Percentiles rank a stretch among this genome's conserved stretches.
Evolutionary conservation across 176 grass and related monocot species (phyloP).

Genomic region (Melocanna baccifera): DNA sequence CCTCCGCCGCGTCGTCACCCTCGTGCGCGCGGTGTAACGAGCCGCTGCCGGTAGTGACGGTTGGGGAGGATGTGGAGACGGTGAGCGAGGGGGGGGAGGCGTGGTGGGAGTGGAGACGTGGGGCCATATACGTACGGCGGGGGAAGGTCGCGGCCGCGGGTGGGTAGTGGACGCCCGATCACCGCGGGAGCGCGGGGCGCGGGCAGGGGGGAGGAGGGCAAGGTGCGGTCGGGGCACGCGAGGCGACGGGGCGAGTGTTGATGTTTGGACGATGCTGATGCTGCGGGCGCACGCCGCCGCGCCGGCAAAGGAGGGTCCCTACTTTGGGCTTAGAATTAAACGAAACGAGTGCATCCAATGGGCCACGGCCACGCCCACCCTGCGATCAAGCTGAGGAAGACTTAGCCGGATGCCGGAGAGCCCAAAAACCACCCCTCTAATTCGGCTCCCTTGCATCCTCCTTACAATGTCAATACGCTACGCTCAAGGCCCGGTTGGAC

Average conservation of each 20-base stretch:
- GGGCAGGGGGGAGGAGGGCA: neutral
- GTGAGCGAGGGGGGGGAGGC: constrained; percentile 5
- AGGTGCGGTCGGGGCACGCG: neutral
- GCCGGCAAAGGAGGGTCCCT: neutral
- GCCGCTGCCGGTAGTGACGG: neutral
- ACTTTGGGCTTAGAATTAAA: neutral
- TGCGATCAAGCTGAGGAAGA: too few species aligned
- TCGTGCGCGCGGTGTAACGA: neutral
- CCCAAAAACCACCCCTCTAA: too few species aligned
- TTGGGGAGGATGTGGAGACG: constrained; percentile 6
- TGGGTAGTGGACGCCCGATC: constrained; percentile 37
- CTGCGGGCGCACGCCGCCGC: neutral
- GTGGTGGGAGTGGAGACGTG: constrained; percentile 20
- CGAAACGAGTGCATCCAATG: neutral
- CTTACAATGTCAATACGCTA: neutral
- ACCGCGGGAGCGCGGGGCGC: constrained; percentile 26
- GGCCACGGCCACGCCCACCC: too few species aligned
- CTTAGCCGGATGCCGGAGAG: too few species aligned
- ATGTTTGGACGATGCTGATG: neutral
- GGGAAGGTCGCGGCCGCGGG: neutral
- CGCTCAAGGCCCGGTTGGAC: neutral
- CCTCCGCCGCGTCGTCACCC: neutral
- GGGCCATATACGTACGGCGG: constrained; percentile 33
- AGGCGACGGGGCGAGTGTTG: neutral
- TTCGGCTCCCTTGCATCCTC: too few species aligned